Evolutionary conservation across 106 monocot genomes (phyloP), one percentile per base, ranked within the genome.

Genomic region (Dendrobium huoshanense): DNA sequence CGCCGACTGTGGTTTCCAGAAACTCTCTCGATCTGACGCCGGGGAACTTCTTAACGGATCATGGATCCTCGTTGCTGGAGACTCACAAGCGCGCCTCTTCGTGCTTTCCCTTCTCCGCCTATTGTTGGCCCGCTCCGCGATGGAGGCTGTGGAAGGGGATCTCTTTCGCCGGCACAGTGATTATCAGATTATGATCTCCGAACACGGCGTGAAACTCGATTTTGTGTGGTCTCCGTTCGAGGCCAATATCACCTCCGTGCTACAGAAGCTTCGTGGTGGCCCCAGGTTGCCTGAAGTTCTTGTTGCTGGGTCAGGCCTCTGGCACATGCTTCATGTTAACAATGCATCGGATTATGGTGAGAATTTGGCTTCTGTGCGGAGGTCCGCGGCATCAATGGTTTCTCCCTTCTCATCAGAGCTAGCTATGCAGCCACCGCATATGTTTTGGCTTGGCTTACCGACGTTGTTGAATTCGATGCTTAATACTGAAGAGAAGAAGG

Each of bases 361-460:
- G 33, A 42, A 64, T 27, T 73, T 99, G 83, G 4, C 7, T 2
- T 72, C 65, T 25, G 18, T 93, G 19, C 85, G 75, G 75, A 76
- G 41, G 13, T 76, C 76, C 9, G 72, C 41, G 10, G 80, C 80
- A 4, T 73, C 55, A 18, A 29, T 20, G 41, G 33, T 16, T 29
- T 77, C 75, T 49, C 73, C 82, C 75, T 77, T 79, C 5, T 77
- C 82, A 17, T 77, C 80, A 13, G 68, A 49, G 25, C 41, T 68
- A 19, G n/a, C 67, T 2, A 19, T 48, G 55, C 55, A 41, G 18
- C n/a, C 82, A 0, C 77, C 82, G 5, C 86, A 89, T 41, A 80
- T 89, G 91, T 99, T 95, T 78, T 95, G 98, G 95, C 85, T 99
- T n/a, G 95, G 98, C 54, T 7, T 99, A 84, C 92, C 98, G 2